Conservation (phyloP, 768 basidiomycete genomes). For the Dentipellis fragilis region DNA sequence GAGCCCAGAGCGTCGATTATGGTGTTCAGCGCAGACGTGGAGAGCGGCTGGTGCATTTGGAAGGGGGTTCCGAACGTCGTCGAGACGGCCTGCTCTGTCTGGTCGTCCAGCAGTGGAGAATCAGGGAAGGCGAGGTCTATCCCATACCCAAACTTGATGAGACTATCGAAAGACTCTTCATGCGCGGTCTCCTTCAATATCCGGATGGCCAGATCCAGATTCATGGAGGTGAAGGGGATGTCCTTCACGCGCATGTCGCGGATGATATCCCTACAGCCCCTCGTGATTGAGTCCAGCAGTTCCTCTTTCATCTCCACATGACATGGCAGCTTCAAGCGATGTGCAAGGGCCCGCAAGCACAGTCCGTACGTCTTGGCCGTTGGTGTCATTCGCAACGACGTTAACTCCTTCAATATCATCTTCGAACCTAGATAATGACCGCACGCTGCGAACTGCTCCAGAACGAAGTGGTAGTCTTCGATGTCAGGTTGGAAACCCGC, state of each 20-base stretch:
- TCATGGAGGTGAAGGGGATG: slow-evolving; percentile 44
- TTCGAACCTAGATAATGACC: slow-evolving; percentile 58
- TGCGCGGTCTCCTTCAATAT: slow-evolving; percentile 60
- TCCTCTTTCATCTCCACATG: slow-evolving; percentile 24
- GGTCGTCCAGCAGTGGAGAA: slow-evolving; percentile 41
- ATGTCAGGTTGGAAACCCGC: slow-evolving; percentile 33
- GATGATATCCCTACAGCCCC: slow-evolving; percentile 41
- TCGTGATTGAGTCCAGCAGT: slow-evolving; percentile 33
- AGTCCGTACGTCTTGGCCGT: slow-evolving; percentile 48
- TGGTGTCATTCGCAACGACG: slow-evolving; percentile 32
- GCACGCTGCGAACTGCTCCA: slow-evolving; percentile 66
- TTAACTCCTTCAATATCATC: slow-evolving; percentile 53
- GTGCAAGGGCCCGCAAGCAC: slow-evolving; percentile 60
- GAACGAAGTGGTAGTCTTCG: slow-evolving; percentile 67
- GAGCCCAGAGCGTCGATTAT: slow-evolving; percentile 63
- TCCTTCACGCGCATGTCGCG: slow-evolving; percentile 42
- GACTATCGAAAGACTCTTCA: slow-evolving; percentile 40
- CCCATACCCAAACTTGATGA: slow-evolving; percentile 64
- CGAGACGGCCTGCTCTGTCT: slow-evolving; percentile 1
- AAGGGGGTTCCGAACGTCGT: slow-evolving; percentile 32
- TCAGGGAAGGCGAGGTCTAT: slow-evolving; percentile 74
- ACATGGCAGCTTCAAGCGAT: slow-evolving; percentile 55
- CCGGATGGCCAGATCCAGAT: slow-evolving; percentile 58
- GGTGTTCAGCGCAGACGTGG: slow-evolving; percentile 61
- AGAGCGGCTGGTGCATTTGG: slow-evolving; percentile 15